Percentiles rank a stretch among this genome's conserved stretches.
Evolutionary conservation across 805 yeast genomes (phyloP).

Genomic region (Wickerhamiella azymoides): DNA sequence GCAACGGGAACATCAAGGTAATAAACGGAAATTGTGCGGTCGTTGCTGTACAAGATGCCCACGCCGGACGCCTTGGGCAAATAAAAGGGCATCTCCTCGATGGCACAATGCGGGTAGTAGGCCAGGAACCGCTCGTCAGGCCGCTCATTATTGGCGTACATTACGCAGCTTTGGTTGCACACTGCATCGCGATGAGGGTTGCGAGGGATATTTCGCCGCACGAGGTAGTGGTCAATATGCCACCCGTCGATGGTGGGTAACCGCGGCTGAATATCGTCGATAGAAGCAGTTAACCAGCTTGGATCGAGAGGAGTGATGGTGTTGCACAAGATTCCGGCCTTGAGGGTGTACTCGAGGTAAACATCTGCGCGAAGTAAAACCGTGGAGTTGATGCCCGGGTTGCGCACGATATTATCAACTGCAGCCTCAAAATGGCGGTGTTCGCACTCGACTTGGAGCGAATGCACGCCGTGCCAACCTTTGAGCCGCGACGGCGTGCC

Average conservation of each 20-base stretch:
- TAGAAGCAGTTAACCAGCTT: slow-evolving; percentile 6
- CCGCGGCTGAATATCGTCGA: slow-evolving; percentile 11
- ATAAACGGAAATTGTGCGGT: slow-evolving; percentile 39
- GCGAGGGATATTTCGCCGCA: slow-evolving; percentile 82
- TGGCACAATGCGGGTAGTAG: slow-evolving; percentile 62
- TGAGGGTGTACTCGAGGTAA: slow-evolving; percentile 17
- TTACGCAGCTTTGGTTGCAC: slow-evolving; percentile 73
- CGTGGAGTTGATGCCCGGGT: slow-evolving; percentile 85
- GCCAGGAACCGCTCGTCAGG: slow-evolving; percentile 38
- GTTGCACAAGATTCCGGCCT: slow-evolving; percentile 5
- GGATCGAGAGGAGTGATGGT: slow-evolving; percentile 7
- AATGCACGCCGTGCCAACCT: slow-evolving; percentile 50
- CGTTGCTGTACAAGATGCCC: slow-evolving; percentile 37
- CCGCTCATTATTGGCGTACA: slow-evolving; percentile 20
- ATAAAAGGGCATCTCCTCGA: slow-evolving; percentile 66
- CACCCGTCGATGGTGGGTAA: slow-evolving; percentile 8
- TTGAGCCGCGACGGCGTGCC: slow-evolving; percentile 37
- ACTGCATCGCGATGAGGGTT: slow-evolving; percentile 76
- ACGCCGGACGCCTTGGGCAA: slow-evolving; percentile 76
- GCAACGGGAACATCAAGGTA: slow-evolving; percentile 38
- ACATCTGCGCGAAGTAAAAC: slow-evolving; percentile 83
- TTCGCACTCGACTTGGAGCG: slow-evolving; percentile 15
- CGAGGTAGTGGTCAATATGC: slow-evolving; percentile 28
- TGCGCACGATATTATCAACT: slow-evolving; percentile 61
- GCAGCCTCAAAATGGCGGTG: slow-evolving; percentile 51